Conservation (phyloP, 768 basidiomycete genomes). For the Cantharellus anzutake region DNA sequence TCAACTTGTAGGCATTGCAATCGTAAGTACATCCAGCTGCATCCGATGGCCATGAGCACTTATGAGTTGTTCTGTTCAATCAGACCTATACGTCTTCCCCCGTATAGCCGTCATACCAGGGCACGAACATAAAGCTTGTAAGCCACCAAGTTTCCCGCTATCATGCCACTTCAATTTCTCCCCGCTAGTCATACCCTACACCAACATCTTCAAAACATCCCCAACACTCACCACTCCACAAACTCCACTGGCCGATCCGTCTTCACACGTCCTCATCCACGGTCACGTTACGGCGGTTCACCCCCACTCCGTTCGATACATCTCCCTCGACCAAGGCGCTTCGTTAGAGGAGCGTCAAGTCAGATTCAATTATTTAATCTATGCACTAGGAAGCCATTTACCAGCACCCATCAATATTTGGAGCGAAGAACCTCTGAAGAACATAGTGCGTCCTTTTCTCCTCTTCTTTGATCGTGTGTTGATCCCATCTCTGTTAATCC, state of each 20-base stretch:
- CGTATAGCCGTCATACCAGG: not conserved
- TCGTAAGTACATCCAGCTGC: not conserved
- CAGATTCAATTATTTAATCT: slow-evolving; percentile 1
- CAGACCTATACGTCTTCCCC: not conserved
- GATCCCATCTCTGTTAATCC: no score
- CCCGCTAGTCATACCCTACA: slow-evolving; percentile 1
- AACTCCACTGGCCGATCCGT: not conserved
- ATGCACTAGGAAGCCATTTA: slow-evolving; percentile 1
- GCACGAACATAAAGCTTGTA: slow-evolving; percentile 3
- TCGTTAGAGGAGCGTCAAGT: not conserved
- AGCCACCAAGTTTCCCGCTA: not conserved
- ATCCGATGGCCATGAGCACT: not conserved
- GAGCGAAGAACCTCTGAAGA: not conserved
- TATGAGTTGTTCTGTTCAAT: not conserved
- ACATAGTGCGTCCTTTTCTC: not conserved
- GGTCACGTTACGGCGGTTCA: not conserved
- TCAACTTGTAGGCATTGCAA: not conserved
- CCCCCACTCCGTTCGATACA: not conserved
- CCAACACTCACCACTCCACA: not conserved
- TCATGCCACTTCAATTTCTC: no score
- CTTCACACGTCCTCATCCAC: not conserved
- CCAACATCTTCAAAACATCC: not conserved
- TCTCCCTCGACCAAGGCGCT: not conserved
- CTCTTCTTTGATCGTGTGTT: no score
- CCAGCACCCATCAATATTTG: not conserved